Evolutionary conservation across 441 rosid species (phyloP).

Genomic region (Flueggea neowawraea): DNA sequence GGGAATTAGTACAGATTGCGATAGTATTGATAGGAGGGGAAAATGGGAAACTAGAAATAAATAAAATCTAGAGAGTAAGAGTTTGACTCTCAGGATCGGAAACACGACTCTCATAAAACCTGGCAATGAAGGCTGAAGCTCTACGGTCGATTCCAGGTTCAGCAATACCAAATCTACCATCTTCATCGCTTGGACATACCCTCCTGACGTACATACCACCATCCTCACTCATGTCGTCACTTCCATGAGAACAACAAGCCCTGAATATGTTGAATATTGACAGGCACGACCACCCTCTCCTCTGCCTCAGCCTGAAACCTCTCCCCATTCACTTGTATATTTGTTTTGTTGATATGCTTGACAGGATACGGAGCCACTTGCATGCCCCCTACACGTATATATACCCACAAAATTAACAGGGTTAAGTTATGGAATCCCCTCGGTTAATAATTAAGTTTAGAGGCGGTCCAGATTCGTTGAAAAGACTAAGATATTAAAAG

Average conservation of each 20-base stretch:
- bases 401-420: too few relatives aligned
- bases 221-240: constrained; percentile 59
- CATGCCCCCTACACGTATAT: too few relatives aligned
- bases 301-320: constrained; percentile 12
- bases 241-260: constrained; percentile 51
- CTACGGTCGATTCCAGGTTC: constrained; percentile 72
- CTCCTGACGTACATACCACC: constrained; percentile 32
- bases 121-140: constrained; percentile 68
- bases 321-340: constrained; percentile 24
- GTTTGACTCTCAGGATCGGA: too few relatives aligned
- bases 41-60: too few relatives aligned
- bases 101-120: constrained; percentile 37
- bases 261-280: constrained; percentile 48
- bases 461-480: constrained; percentile 26
- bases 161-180: constrained; percentile 62
- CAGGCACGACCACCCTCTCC: constrained; percentile 49
- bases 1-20: too few relatives aligned
- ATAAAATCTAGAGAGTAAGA: too few relatives aligned
- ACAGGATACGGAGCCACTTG: too few relatives aligned
- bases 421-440: too few relatives aligned
- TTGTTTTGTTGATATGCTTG: too few relatives aligned
- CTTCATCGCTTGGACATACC: constrained; percentile 61
- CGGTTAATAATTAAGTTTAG: constrained; percentile 4
- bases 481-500: constrained; percentile 3
- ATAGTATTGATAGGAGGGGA: too few relatives aligned